phyloP scores from a whole-genome alignment of 31 red algal species.

The Bonnemaisonia californica region DNA sequence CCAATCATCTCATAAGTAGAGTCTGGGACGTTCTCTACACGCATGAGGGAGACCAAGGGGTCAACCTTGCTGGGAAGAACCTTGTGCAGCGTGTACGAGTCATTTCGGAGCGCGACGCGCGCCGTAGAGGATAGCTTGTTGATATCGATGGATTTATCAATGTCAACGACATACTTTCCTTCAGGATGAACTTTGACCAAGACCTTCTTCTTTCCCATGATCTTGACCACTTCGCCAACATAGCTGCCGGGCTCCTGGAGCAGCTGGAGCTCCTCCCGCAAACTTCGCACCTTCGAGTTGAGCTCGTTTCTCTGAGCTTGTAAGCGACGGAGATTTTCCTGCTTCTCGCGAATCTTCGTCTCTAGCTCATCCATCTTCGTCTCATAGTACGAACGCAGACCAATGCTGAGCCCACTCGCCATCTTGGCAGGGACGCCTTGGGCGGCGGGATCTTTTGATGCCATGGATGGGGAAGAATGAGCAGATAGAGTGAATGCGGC shows the following conservation, averaged over 20 bases:
- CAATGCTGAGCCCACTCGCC: conserved; percentile 53
- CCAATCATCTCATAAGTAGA: conserved; percentile 97
- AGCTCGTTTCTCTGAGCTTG: conserved; percentile 95
- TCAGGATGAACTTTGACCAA: conserved; percentile 98
- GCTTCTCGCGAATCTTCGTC: conserved; percentile 80
- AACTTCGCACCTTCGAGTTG: conserved; percentile 72
- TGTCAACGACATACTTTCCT: conserved; percentile 96
- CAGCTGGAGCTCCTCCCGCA: conserved; percentile 94
- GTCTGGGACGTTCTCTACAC: conserved; percentile 95
- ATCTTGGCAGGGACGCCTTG: conserved; percentile 32
- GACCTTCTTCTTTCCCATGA: conserved; percentile 92
- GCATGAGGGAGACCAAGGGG: conserved; percentile 92
- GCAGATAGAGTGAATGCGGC: too few species aligned
- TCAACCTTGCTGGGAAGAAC: conserved; percentile 92
- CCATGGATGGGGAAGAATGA: too few species aligned
- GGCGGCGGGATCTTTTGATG: too few species aligned
- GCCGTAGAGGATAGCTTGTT: conserved; percentile 68
- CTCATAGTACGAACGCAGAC: conserved; percentile 84
- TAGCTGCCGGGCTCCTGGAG: conserved; percentile 95
- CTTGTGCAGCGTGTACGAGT: conserved; percentile 96
- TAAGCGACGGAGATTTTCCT: conserved; percentile 89
- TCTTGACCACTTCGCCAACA: conserved; percentile 97
- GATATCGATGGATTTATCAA: conserved; percentile 85
- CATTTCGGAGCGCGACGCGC: conserved; percentile 91
- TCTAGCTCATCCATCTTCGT: conserved; percentile 97